phyloP scores from a whole-genome alignment of 2,329 filamentous ascomycete genomes.

The Aspergillus persii region DNA sequence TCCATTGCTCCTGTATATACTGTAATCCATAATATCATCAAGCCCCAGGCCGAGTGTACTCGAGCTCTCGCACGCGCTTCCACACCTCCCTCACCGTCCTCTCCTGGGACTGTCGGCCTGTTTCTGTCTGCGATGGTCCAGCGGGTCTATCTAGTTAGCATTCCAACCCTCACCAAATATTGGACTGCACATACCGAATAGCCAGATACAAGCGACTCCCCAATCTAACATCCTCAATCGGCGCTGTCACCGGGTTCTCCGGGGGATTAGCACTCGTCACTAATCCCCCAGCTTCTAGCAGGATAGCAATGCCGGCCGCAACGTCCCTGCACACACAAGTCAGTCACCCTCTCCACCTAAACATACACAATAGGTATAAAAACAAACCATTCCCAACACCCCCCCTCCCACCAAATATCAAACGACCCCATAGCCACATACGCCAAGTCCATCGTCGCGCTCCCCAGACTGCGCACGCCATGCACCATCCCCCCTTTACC shows the following conservation, averaged over 20 bases:
- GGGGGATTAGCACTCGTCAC: slow-evolving; percentile 74
- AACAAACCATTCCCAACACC: slow-evolving; percentile 73
- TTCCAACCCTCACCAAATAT: not conserved
- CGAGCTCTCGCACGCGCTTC: slow-evolving; percentile 63
- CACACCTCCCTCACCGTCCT: slow-evolving; percentile 70
- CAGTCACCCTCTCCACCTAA: slow-evolving; percentile 1
- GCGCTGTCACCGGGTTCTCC: slow-evolving; percentile 52
- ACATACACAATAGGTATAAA: not conserved
- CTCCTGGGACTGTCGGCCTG: slow-evolving; percentile 65
- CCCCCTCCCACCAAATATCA: slow-evolving; percentile 81
- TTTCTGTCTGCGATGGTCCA: slow-evolving; percentile 60
- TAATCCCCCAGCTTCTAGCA: slow-evolving; percentile 71
- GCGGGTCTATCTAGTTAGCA: slow-evolving; percentile 53
- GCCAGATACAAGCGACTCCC: slow-evolving; percentile 71
- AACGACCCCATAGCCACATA: slow-evolving; percentile 73
- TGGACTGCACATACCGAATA: slow-evolving; percentile 51
- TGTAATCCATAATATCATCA: slow-evolving; percentile 24
- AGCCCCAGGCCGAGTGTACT: slow-evolving; percentile 65
- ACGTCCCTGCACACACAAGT: slow-evolving; percentile 56
- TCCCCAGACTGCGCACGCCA: slow-evolving; percentile 69
- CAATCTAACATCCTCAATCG: slow-evolving; percentile 60
- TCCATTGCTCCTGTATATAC: slow-evolving; percentile 1
- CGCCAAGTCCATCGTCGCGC: slow-evolving; percentile 70
- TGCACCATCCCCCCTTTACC: slow-evolving; percentile 78
- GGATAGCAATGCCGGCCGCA: slow-evolving; percentile 69